Evolutionary conservation across 805 yeast genomes (phyloP).

Genomic region (Teunomyces cretensis): DNA sequence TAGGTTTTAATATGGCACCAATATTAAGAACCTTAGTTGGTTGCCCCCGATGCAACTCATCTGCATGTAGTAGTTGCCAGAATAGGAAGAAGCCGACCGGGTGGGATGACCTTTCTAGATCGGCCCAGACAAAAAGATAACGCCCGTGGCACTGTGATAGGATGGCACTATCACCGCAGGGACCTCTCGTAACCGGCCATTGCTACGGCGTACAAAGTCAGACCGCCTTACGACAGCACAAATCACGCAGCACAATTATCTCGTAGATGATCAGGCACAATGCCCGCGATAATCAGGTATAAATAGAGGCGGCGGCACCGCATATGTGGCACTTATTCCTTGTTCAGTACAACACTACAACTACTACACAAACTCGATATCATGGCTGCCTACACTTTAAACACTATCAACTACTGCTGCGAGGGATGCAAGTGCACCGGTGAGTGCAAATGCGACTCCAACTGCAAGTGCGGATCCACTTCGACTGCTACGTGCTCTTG

Average conservation of each 20-base stretch:
- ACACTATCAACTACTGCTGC: slow-evolving; percentile 7
- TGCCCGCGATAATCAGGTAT: not conserved
- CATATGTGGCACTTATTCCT: not conserved
- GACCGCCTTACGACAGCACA: not conserved
- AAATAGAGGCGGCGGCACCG: not conserved
- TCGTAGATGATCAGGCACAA: not conserved
- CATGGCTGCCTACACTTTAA: slow-evolving; percentile 6
- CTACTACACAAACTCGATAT: not conserved
- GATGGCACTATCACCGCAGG: no score
- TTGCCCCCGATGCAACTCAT: no score
- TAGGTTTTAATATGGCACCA: no score
- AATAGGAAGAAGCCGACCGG: no score
- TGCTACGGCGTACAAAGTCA: no score
- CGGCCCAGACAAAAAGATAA: no score
- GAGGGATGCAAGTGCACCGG: slow-evolving; percentile 8
- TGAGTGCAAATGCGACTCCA: slow-evolving; percentile 6
- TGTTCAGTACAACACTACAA: not conserved
- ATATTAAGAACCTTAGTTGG: no score
- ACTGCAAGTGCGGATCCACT: not conserved
- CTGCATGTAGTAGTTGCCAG: no score
- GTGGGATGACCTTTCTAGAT: no score
- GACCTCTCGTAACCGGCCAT: no score
- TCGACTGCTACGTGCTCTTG: not conserved
- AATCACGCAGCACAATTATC: not conserved
- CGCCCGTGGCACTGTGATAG: no score